These are phyloP conservation scores for Neonothopanus nambi DNA, from an alignment of 1,284 basidiomycete species.

Conservation along the genomic window DNA sequence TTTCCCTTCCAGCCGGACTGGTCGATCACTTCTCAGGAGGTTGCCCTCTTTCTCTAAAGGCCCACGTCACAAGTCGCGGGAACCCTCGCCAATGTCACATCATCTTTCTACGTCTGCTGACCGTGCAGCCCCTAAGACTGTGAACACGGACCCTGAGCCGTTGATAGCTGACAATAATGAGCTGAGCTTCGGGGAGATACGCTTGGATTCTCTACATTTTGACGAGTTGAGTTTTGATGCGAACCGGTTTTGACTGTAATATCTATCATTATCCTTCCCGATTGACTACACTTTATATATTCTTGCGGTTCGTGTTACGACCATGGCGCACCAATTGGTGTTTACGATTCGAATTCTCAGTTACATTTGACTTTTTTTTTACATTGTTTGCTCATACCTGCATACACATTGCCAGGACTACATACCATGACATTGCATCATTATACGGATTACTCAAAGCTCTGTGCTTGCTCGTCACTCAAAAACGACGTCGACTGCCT, in stretches of 20 bases:
- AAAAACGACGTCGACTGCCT: too few species aligned
- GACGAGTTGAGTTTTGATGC: slow-evolving; percentile 50
- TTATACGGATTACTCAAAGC: too few species aligned
- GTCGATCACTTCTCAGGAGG: slow-evolving; percentile 11
- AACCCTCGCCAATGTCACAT: background rate
- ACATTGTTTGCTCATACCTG: background rate
- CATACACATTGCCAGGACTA: background rate
- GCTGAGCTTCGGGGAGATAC: slow-evolving; percentile 41
- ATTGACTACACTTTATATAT: background rate
- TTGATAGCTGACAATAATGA: slow-evolving; percentile 12
- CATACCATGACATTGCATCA: too few species aligned
- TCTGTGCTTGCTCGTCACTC: too few species aligned
- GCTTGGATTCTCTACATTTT: slow-evolving; percentile 52
- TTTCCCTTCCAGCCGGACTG: slow-evolving; percentile 7
- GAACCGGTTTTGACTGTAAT: slow-evolving; percentile 32
- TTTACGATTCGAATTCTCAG: too few species aligned
- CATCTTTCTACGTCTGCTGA: background rate
- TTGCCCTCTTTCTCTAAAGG: slow-evolving; percentile 11
- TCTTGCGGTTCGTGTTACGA: background rate
- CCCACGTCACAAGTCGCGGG: background rate
- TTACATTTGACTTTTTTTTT: background rate
- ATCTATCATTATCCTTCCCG: too few species aligned
- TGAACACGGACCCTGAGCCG: background rate
- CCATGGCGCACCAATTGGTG: background rate
- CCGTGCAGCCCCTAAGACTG: too few species aligned